phyloP scores from a whole-genome alignment of 2,329 filamentous ascomycete genomes.

The Epichloe sylvatica region DNA sequence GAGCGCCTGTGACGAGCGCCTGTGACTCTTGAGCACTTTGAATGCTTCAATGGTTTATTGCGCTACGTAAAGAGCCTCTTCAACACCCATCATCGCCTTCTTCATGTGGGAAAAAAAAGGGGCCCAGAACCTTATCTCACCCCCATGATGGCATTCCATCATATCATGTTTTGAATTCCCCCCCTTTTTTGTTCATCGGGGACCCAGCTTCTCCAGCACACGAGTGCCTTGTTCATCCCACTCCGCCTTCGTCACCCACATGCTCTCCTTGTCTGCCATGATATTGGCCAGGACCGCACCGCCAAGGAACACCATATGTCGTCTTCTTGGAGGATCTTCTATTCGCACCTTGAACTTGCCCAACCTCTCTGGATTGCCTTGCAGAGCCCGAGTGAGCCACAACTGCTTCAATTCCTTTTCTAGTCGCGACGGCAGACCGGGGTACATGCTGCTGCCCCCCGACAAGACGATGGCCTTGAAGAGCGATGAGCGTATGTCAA shows the following conservation, averaged over 20 bases:
- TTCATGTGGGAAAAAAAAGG: not conserved
- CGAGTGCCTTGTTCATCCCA: constrained; percentile 87
- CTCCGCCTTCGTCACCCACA: constrained; percentile 97
- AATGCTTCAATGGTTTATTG: not conserved
- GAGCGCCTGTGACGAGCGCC: too few species aligned
- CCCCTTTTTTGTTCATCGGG: constrained; percentile 42
- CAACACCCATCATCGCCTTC: not conserved
- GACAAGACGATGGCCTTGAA: constrained; percentile 97
- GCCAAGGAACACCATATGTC: constrained; percentile 99
- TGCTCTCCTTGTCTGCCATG: constrained; percentile 96
- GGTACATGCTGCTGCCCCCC: constrained; percentile 99
- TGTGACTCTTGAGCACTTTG: too few species aligned
- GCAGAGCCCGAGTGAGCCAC: constrained; percentile 84
- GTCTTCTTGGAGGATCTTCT: constrained; percentile 86
- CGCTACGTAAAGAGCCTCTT: not conserved
- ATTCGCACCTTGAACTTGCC: constrained; percentile 99
- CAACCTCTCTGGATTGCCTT: constrained; percentile 82
- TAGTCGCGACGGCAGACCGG: constrained; percentile 79
- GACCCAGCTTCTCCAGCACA: constrained; percentile 82
- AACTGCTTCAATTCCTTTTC: constrained; percentile 99
- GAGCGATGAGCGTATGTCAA: constrained; percentile 82
- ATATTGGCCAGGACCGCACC: constrained; percentile 95
- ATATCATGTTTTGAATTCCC: not conserved
- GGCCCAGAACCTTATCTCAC: too few species aligned
- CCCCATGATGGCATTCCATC: not conserved